phyloP scores from a whole-genome alignment of 306 rosid genomes.

The Benincasa hispida region DNA sequence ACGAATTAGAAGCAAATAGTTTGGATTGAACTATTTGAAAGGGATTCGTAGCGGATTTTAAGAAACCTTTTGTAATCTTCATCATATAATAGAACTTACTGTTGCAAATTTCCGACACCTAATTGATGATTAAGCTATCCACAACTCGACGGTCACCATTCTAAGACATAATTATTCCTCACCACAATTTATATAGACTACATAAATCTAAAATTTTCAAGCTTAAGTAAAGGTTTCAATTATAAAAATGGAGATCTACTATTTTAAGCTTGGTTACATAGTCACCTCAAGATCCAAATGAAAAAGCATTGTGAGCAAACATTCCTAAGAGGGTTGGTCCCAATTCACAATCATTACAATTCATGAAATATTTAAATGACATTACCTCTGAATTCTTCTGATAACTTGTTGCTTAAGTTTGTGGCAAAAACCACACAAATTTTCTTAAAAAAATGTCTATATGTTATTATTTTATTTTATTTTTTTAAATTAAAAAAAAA shows the following conservation, averaged over 20 bases:
- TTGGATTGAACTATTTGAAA: too few relatives aligned
- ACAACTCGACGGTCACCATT: neutral
- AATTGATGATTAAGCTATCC: neutral
- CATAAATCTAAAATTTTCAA: neutral
- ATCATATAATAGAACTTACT: too few relatives aligned
- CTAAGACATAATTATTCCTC: neutral
- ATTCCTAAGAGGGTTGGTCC: neutral
- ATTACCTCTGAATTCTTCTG: neutral
- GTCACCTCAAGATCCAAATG: neutral
- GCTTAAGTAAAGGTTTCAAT: neutral
- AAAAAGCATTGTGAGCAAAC: neutral
- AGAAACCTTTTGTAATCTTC: too few relatives aligned
- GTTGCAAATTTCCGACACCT: neutral
- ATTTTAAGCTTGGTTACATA: neutral
- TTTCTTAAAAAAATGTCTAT: neutral
- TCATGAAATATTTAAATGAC: neutral
- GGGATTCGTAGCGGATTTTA: too few relatives aligned
- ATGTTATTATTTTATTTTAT: too few relatives aligned
- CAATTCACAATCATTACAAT: neutral
- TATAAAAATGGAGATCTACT: neutral
- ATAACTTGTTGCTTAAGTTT: conserved; percentile 7
- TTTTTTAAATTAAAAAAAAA: neutral
- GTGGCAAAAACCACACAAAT: neutral
- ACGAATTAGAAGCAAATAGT: too few relatives aligned
- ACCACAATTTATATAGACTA: neutral